A percentile compares a stretch with the other conserved stretches of the same genome.
phyloP scores from a whole-genome alignment of 768 basidiomycete genomes.

The Mycena galericulata region DNA sequence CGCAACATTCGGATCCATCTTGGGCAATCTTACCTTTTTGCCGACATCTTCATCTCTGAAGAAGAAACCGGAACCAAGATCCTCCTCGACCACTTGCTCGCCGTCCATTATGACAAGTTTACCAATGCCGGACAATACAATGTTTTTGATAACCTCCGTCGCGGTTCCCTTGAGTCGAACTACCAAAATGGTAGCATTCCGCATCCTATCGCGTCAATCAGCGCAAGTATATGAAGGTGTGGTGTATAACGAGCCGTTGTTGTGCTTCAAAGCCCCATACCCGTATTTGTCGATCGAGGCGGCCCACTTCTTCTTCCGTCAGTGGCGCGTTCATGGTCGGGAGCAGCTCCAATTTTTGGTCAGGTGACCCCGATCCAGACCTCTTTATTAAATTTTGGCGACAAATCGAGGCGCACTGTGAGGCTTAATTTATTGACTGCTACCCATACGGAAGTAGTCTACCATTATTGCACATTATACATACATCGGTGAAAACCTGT shows the following conservation, averaged over 20 bases:
- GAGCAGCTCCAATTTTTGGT: neutral
- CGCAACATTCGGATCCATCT: constrained; percentile 35
- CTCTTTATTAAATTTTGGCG: neutral
- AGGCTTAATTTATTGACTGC: constrained; percentile 9
- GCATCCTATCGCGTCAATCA: constrained; percentile 73
- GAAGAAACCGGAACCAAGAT: constrained; percentile 93
- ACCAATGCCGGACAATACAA: constrained; percentile 96
- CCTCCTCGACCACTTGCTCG: constrained; percentile 78
- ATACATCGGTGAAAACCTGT: constrained; percentile 6
- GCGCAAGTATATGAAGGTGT: constrained; percentile 26
- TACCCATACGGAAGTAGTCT: too few relatives aligned
- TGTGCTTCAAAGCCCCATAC: constrained; percentile 99
- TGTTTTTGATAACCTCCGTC: constrained; percentile 96
- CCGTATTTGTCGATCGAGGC: constrained; percentile 97
- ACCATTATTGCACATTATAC: constrained; percentile 19
- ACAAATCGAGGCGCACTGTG: too few relatives aligned
- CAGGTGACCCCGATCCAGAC: constrained; percentile 22
- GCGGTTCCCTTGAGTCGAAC: constrained; percentile 85
- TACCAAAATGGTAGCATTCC: constrained; percentile 91
- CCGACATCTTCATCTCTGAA: constrained; percentile 95
- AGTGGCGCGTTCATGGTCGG: constrained; percentile 53
- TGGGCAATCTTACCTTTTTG: constrained; percentile 71
- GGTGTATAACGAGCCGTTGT: constrained; percentile 71
- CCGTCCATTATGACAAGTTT: constrained; percentile 87
- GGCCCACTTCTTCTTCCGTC: constrained; percentile 78